Evolutionary conservation across 1,284 basidiomycete species (phyloP), one percentile per base, ranked within the genome.

Genomic region (Tausonia pullulans): DNA sequence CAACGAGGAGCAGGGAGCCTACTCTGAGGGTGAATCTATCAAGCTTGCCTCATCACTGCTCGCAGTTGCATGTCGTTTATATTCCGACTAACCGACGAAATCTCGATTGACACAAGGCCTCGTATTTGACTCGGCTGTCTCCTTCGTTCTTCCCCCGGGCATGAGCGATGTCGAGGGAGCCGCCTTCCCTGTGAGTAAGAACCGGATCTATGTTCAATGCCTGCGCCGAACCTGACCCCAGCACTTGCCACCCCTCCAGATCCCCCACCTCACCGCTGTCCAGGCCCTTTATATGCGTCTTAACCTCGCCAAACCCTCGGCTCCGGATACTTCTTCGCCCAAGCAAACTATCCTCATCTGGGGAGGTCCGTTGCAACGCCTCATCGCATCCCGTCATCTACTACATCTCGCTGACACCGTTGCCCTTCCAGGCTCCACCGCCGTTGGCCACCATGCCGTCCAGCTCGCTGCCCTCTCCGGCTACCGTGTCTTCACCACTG

Each of bases 381-480:
- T 50, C 10, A 50, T 50, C 10, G 56, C 56, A 58, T 44, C 41
- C 10, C 52, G 9, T 49, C 58, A 27, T 27, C 10, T 50, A 4
- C 10, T 40, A 10, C 8, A 27, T 49, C 45, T 4, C 16, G 11
- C 52, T 27, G 41, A 57, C 55, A 80, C 83, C 62, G 75, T 83
- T 8, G 73, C 85, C 40, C 84, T 83, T 61, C 81, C 80, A 14
- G 82, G 83, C 9, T 76, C 83, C 4, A 81, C 81, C n/a, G 71
- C 80, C 14, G 74, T 74, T 0, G 83, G 82, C 4, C 79, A 82
- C 66, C 83, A 81, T 67, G 74, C 78, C 16, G 69, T 84, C 56
- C 83, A 84, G 70, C 75, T 84, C n/a, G 77, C 84, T 57, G 76
- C 75, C 56, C 71, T 79, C 44, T 78, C 81, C 1, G 59, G 59